Evolutionary conservation across 768 basidiomycete species (phyloP), one percentile per base, ranked within the genome.

Genomic region (Tulasnella sp.): DNA sequence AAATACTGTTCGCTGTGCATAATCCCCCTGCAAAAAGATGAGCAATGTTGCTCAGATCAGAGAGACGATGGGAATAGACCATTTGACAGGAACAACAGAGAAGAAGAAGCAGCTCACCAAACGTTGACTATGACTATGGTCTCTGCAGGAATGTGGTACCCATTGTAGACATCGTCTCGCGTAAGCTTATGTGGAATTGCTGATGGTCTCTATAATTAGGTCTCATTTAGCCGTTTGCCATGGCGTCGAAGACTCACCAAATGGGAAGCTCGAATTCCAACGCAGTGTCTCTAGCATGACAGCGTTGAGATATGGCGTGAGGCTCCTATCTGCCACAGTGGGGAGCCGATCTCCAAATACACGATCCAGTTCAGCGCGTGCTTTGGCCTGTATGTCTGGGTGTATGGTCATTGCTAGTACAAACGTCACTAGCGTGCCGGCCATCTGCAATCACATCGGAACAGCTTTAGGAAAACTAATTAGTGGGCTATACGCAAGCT

Each of bases 151-250:
- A 63, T 60, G 30, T 31, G 27, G 30, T 61, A 61, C 7, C 60
- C 53, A 22, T 61, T 45, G 31, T 61, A 61, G 17, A 53, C 45
- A 41, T 61, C 60, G 27, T 61, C 60, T 50, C 49, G 24, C 42
- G 27, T 61, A 4, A 55, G 53, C n/a, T 38, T 38, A 22, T 61
- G 60, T 11, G 60, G 60, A 2, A 58, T 45, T 11, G 44, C 56
- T 41, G 53, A 53, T 34, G 38, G 38, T 50, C 49, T 30, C 1
- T 38, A 38, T 15, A 38, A 38, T 15, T n/a, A n/a, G n/a, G n/a
- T 5, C 34, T 38, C 5, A 38, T 38, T 38, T 38, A 38, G 5
- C 34, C 5, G 52, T 31, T 15, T 31, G 34, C 34, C 5, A 7
- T 38, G 34, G 15, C 5, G 15, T 5, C 7, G 34, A 38, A 38